phyloP scores from a whole-genome alignment of 2,329 filamentous ascomycete genomes.

The Didymella glomerata region DNA sequence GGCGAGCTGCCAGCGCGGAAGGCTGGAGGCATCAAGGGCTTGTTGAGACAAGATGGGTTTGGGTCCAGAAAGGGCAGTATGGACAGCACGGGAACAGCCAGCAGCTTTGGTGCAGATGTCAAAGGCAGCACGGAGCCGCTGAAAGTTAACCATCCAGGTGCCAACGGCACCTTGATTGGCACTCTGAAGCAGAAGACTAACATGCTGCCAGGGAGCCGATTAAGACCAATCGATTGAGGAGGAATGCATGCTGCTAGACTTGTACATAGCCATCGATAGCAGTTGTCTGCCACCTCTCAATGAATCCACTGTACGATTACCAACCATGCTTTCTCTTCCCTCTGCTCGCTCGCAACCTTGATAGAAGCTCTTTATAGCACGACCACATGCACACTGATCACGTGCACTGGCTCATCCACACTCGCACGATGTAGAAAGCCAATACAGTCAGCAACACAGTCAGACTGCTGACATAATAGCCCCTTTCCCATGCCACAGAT shows the following conservation, averaged over 20 bases:
- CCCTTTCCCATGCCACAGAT: not conserved
- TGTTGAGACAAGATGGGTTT: slow-evolving; percentile 39
- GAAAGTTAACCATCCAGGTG: slow-evolving; percentile 19
- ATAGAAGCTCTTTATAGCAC: not conserved
- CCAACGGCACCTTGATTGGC: slow-evolving; percentile 30
- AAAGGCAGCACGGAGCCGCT: slow-evolving; percentile 30
- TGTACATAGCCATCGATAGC: not conserved
- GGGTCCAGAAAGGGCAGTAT: slow-evolving; percentile 44
- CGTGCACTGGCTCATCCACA: not conserved
- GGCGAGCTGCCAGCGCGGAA: slow-evolving; percentile 62
- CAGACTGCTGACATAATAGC: slow-evolving; percentile 2
- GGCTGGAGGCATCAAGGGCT: slow-evolving; percentile 48
- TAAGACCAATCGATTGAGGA: slow-evolving; percentile 36
- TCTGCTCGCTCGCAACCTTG: not conserved
- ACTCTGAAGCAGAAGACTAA: slow-evolving; percentile 32
- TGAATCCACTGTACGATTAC: not conserved
- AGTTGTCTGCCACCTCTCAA: not conserved
- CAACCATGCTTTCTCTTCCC: not conserved
- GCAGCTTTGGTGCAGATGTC: slow-evolving; percentile 38
- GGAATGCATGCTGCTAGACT: not conserved
- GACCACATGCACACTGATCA: not conserved
- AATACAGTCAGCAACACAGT: not conserved
- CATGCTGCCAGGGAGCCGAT: slow-evolving; percentile 35
- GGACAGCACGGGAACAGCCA: slow-evolving; percentile 43
- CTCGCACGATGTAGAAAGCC: not conserved